These are phyloP conservation scores for Penicillium sp. DNA, from an alignment of 2,329 filamentous ascomycete species.

Conservation along the genomic window DNA sequence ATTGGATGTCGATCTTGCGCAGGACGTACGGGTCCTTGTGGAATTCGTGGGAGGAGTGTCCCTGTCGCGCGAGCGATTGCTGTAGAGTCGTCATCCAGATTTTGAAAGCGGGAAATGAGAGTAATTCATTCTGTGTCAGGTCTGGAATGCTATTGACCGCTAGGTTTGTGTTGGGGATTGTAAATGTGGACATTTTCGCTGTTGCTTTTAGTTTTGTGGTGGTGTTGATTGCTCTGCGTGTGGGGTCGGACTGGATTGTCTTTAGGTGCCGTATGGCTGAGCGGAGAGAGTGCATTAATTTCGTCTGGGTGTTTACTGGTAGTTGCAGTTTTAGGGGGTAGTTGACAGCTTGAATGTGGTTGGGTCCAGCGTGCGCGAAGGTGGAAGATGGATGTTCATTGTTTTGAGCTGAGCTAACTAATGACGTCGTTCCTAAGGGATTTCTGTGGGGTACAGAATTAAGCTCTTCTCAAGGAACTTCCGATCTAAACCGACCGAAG, in stretches of 20 bases:
- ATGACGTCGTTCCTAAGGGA: slow-evolving; percentile 1
- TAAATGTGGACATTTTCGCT: slow-evolving; percentile 43
- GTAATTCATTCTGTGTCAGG: slow-evolving; percentile 45
- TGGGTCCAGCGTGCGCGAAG: neutral
- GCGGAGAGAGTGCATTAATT: slow-evolving; percentile 6
- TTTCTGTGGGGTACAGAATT: too few species aligned
- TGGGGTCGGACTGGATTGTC: neutral
- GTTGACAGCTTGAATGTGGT: neutral
- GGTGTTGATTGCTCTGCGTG: neutral
- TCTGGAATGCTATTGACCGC: slow-evolving; percentile 44
- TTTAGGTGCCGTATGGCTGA: slow-evolving; percentile 2
- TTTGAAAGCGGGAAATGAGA: slow-evolving; percentile 53
- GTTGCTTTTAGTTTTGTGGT: neutral
- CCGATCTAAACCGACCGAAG: too few species aligned
- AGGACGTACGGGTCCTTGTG: slow-evolving; percentile 51
- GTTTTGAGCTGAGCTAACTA: neutral
- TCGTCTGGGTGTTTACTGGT: too few species aligned
- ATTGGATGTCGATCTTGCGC: slow-evolving; percentile 52
- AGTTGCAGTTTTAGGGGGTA: too few species aligned
- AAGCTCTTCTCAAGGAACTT: too few species aligned
- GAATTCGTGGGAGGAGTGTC: slow-evolving; percentile 48
- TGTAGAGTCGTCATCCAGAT: slow-evolving; percentile 53
- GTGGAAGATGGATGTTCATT: neutral
- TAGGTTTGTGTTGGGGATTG: slow-evolving; percentile 35
- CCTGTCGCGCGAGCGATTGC: slow-evolving; percentile 48